A percentile compares a stretch with the other conserved stretches of the same genome.
Conservation (phyloP, 352 stramenopile species). For the Thraustochytrium striatum region DNA sequence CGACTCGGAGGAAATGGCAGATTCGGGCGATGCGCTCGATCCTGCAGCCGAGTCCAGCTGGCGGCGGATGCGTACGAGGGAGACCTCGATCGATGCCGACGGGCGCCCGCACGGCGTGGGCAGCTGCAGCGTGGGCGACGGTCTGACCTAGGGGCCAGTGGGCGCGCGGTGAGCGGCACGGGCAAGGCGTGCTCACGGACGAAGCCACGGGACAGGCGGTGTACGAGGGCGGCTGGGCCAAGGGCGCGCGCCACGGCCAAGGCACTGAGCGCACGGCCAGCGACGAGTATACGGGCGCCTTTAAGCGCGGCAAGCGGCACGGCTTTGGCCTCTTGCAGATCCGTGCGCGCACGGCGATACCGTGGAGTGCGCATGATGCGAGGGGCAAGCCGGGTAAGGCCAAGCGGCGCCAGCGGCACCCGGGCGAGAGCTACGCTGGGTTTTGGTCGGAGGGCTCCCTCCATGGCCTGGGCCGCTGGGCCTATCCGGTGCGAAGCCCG, state of each 20-base stretch:
- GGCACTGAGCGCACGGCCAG: not conserved
- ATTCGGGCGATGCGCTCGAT: too few species aligned
- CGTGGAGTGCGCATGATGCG: not conserved
- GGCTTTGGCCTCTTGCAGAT: constrained; percentile 1
- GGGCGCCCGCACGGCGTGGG: not conserved
- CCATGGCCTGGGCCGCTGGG: constrained; percentile 28
- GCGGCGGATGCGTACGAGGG: constrained; percentile 2
- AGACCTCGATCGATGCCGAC: not conserved
- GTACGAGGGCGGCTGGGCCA: constrained; percentile 25
- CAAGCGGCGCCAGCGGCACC: not conserved
- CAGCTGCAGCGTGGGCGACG: not conserved
- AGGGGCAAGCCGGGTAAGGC: not conserved
- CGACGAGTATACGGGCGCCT: not conserved
- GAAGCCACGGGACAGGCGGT: not conserved
- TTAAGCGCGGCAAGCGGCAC: not conserved
- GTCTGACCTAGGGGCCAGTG: not conserved
- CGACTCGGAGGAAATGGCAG: too few species aligned
- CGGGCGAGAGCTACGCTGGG: not conserved
- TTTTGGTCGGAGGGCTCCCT: not conserved
- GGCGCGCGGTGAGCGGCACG: not conserved
- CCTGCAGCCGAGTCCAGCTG: not conserved
- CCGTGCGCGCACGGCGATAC: not conserved
- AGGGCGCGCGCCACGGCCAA: not conserved
- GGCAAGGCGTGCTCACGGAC: not conserved
- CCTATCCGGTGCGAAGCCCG: not conserved